A percentile compares a stretch with the other conserved stretches of the same genome.
These are phyloP conservation scores for Cryptococcus sp. DNA, from an alignment of 1,284 basidiomycete genomes.

Conservation along the genomic window DNA sequence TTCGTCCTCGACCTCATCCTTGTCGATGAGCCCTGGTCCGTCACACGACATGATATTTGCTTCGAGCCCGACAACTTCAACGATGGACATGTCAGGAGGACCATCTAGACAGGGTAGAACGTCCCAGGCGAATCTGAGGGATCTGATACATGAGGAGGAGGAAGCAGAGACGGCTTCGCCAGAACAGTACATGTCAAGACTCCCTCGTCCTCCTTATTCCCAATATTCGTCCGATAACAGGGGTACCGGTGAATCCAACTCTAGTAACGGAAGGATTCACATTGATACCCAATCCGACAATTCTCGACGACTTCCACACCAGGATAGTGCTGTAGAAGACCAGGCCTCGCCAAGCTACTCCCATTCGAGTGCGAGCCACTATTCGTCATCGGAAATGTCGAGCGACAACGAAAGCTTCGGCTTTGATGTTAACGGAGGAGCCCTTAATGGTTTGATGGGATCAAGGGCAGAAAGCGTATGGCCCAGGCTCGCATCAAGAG, in stretches of 20 bases:
- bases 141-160: neutral
- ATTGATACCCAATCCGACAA: neutral
- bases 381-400: neutral
- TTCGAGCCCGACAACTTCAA: neutral
- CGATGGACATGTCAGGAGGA: neutral
- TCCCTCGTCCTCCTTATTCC: slow-evolving; percentile 11
- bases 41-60: neutral
- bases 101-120: neutral
- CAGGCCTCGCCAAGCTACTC: neutral
- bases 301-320: neutral
- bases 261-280: neutral
- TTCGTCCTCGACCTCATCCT: slow-evolving; percentile 30
- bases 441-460: neutral
- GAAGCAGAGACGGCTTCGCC: neutral
- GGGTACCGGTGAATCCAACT: neutral
- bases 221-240: neutral
- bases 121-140: neutral
- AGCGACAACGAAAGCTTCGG: neutral
- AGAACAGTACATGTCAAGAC: neutral
- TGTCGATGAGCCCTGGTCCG: slow-evolving; percentile 10
- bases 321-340: neutral
- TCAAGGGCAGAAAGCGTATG: neutral
- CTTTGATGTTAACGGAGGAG: neutral
- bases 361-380: neutral
- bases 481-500: neutral